Base-by-base conservation (phyloP, 257 asterid species). In the Nicotiana tabacum region DNA sequence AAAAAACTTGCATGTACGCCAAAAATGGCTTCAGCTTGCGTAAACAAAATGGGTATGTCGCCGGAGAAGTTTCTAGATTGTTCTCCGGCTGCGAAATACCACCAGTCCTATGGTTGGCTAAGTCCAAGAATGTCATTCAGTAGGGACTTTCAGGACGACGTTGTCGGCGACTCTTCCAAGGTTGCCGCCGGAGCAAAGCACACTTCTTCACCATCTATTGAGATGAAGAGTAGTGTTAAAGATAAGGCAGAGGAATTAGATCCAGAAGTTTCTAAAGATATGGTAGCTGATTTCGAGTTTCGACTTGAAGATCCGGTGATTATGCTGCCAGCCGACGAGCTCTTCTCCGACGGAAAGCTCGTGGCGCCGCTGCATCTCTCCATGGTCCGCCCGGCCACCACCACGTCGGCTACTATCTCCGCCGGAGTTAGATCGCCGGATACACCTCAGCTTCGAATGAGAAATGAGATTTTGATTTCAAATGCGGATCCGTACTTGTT, bases 261-360 rank as follows among this genome's bases (percentile, higher is more conserved):
- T 92, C 94, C 87, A 35, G 97, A 89, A 43, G 77, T 88, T 33
- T 84, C 90, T 21, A 83, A 82, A 1, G 96, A 87, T 78, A 84
- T 89, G 29, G 89, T 37, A 0, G 48, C 48, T 43, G 99, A 92
- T 86, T 96, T 96, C 56, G 98, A 96, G 95, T 96, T 96, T 91
- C 91, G 92, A 0, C 93, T 94, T 0, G 98, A 94, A 82, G 95
- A 93, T 92, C 93, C 97, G 83, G 98, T 91, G 6, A 86, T 82
- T 6, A 93, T 96, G 97, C 93, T 92, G 5, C 95, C 98, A 30
- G 99, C 99, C 5, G 99, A 96, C 80, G 94, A 94, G 94, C 96
- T 96, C 3, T 96, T 96, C 87, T 91, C 91, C 62, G 91, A 94
- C 72, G 99, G 99, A 9, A 96, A 94, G 83, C 96, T 96, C 9